phyloP scores from a whole-genome alignment of 768 basidiomycete genomes.

The Clitopilus passeckerianus region DNA sequence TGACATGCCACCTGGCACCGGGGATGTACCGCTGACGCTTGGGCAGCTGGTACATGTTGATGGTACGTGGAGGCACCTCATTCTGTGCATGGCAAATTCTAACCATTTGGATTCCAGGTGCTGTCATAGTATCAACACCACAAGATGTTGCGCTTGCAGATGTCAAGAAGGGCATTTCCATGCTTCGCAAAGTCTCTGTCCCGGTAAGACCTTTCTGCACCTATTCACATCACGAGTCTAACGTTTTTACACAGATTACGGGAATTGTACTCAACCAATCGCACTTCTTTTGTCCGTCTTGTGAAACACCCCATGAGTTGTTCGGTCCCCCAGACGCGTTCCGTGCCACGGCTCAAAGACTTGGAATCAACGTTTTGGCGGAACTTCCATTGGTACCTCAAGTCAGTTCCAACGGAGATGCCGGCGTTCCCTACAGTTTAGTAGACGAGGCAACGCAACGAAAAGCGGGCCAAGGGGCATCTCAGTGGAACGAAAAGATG shows the following conservation, averaged over 20 bases:
- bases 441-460: constrained; percentile 6
- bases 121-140: constrained; percentile 92
- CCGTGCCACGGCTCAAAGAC: constrained; percentile 46
- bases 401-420: constrained; percentile 71
- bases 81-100: constrained; percentile 9
- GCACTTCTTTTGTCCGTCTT: constrained; percentile 74
- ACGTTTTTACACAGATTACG: constrained; percentile 50
- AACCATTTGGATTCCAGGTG: constrained; percentile 58
- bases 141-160: constrained; percentile 92
- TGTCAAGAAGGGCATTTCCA: constrained; percentile 87
- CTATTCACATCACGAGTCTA: neutral
- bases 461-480: constrained; percentile 8
- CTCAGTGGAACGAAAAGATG: constrained; percentile 14
- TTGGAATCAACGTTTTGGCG: constrained; percentile 64
- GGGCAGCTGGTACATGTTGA: constrained; percentile 84
- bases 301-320: constrained; percentile 54
- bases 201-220: constrained; percentile 53
- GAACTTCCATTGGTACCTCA: constrained; percentile 77
- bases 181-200: constrained; percentile 85
- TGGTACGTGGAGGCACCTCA: constrained; percentile 42
- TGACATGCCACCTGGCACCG: constrained; percentile 97
- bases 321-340: constrained; percentile 72
- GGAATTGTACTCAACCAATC: constrained; percentile 89
- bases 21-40: constrained; percentile 90
- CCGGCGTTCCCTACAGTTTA: constrained; percentile 33